A percentile compares a stretch with the other conserved stretches of the same genome.
These are phyloP conservation scores for Sequoiadendron giganteum DNA, from an alignment of 75 land plant species.

Conservation along the genomic window DNA sequence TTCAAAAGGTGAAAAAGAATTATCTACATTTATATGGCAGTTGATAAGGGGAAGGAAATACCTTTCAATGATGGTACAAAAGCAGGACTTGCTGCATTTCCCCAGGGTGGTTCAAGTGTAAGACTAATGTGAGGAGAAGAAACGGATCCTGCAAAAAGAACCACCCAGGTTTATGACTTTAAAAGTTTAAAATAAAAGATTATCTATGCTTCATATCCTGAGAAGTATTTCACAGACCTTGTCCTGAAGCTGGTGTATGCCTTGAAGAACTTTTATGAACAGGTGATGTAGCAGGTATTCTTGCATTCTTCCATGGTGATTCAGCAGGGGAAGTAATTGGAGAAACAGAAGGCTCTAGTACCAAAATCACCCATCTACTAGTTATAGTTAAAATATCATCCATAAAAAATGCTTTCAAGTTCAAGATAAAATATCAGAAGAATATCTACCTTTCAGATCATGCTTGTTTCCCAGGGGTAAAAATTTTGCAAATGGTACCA, in stretches of 20 bases:
- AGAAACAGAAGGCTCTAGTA: background rate
- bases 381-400: background rate
- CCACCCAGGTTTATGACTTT: background rate
- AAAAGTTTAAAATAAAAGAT: background rate
- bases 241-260: background rate
- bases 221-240: background rate
- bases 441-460: background rate
- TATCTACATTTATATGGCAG: background rate
- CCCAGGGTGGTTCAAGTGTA: background rate
- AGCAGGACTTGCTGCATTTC: background rate
- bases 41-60: background rate
- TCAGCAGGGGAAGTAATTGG: background rate
- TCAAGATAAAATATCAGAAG: background rate
- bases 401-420: background rate
- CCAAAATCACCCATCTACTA: background rate
- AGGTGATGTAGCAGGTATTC: background rate
- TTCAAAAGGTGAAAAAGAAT: background rate
- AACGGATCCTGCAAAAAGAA: slow-evolving; percentile 2
- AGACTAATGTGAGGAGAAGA: background rate
- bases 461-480: background rate
- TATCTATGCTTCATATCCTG: background rate
- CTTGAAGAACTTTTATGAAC: background rate
- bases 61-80: background rate
- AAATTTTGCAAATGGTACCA: background rate
- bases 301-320: background rate